These are phyloP conservation scores for Candolleomyces eurysporus DNA, from an alignment of 768 basidiomycete genomes.

Conservation along the genomic window DNA sequence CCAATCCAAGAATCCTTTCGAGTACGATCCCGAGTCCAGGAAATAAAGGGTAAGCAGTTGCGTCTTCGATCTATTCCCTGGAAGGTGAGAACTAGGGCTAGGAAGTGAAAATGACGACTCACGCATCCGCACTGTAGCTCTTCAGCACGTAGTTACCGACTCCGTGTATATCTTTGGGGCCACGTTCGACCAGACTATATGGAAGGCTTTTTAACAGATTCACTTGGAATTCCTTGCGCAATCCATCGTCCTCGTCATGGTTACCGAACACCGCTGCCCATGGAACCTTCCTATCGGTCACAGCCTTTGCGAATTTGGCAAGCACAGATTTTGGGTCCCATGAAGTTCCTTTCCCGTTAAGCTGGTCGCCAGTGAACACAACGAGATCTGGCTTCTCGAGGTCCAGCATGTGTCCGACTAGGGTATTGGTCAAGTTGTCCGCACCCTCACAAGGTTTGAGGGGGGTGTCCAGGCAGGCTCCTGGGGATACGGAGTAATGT, in stretches of 20 bases:
- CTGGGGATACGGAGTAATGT: slow-evolving; percentile 83
- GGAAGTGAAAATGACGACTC: slow-evolving; percentile 29
- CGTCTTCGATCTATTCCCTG: slow-evolving; percentile 64
- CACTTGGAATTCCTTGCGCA: slow-evolving; percentile 60
- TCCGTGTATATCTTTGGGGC: slow-evolving; percentile 84
- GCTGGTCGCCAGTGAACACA: slow-evolving; percentile 90
- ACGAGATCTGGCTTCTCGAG: slow-evolving; percentile 87
- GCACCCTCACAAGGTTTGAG: slow-evolving; percentile 57
- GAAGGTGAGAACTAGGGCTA: background rate
- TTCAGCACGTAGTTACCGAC: slow-evolving; percentile 91
- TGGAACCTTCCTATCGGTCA: slow-evolving; percentile 72
- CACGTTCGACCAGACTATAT: slow-evolving; percentile 77
- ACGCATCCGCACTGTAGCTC: slow-evolving; percentile 82
- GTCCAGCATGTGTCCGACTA: slow-evolving; percentile 71
- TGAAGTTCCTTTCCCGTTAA: slow-evolving; percentile 86
- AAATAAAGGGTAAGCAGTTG: slow-evolving; percentile 91
- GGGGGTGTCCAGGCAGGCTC: slow-evolving; percentile 73
- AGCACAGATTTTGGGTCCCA: slow-evolving; percentile 90
- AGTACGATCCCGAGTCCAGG: slow-evolving; percentile 83
- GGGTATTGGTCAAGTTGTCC: slow-evolving; percentile 75
- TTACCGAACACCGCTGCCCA: slow-evolving; percentile 96
- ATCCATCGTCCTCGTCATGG: slow-evolving; percentile 82
- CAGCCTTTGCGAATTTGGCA: slow-evolving; percentile 81
- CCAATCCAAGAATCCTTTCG: slow-evolving; percentile 55
- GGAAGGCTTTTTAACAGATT: slow-evolving; percentile 75